A percentile compares a stretch with the other conserved stretches of the same genome.
Conservation (phyloP, 345 rosid genomes). For the Toxicodendron radicans region DNA sequence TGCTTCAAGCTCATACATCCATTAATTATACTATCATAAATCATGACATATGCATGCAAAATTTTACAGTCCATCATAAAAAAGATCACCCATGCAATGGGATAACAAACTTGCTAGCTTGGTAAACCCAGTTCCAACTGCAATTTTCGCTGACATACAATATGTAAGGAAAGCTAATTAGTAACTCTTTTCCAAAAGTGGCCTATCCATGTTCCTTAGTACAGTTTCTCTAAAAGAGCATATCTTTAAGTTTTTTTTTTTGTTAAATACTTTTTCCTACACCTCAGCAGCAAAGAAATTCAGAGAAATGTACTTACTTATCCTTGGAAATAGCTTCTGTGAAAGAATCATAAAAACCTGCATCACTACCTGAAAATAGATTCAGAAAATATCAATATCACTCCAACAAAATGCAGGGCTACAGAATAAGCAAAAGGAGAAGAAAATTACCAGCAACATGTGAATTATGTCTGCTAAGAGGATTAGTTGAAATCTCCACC, state of each 20-base stretch:
- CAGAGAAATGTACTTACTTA: conserved; percentile 37
- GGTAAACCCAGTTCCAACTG: background rate
- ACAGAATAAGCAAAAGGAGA: background rate
- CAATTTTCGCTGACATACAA: no score
- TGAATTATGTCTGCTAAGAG: conserved; percentile 41
- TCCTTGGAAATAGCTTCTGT: conserved; percentile 35
- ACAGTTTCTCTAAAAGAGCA: background rate
- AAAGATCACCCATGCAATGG: no score
- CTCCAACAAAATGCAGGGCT: background rate
- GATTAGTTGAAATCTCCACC: conserved; percentile 30
- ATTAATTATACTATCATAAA: background rate
- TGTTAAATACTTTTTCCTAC: no score
- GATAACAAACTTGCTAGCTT: background rate
- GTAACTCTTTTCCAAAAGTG: no score
- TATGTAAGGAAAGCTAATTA: no score
- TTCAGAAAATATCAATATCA: background rate
- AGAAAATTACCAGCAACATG: conserved; percentile 31
- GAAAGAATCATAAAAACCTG: conserved; percentile 41
- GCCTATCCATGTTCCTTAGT: no score
- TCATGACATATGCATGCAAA: background rate
- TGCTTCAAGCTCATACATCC: background rate
- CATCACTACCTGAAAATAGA: conserved; percentile 27
- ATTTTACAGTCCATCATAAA: background rate
- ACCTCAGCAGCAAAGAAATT: background rate
- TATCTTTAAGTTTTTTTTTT: no score